Percentiles rank a stretch among this genome's conserved stretches.
Evolutionary conservation across 257 asterid genomes (phyloP).

Genomic region (Primulina eburnea): DNA sequence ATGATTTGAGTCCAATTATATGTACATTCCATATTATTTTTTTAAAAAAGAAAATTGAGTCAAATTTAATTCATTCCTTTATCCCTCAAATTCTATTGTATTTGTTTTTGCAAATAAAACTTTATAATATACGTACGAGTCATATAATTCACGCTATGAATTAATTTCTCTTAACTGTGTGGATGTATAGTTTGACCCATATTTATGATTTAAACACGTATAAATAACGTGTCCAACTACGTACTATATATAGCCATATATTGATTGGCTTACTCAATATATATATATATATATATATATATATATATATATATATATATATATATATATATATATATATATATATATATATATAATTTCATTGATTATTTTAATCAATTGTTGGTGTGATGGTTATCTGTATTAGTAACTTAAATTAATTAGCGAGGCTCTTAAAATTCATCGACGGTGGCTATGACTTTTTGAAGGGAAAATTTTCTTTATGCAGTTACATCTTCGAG

Average conservation of each 20-base stretch:
- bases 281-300: too few relatives aligned
- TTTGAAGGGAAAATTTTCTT: constrained; percentile 29
- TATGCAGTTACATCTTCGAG: constrained; percentile 3
- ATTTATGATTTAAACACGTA: not conserved
- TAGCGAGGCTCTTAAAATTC: not conserved
- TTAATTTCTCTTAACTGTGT: not conserved
- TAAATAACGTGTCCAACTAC: not conserved
- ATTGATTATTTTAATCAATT: too few relatives aligned
- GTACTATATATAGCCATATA: too few relatives aligned
- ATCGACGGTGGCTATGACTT: constrained; percentile 27
- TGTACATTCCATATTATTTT: too few relatives aligned
- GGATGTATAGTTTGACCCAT: not conserved
- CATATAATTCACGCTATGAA: not conserved
- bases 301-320: too few relatives aligned
- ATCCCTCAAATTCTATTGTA: not conserved
- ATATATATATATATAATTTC: too few relatives aligned
- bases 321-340: too few relatives aligned
- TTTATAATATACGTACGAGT: not conserved
- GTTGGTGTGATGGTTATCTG: constrained; percentile 25
- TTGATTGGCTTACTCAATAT: too few relatives aligned
- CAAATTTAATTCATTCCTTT: too few relatives aligned
- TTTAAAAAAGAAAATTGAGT: too few relatives aligned
- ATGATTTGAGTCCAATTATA: too few relatives aligned
- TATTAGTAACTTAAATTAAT: constrained; percentile 14
- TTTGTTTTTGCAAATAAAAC: not conserved